Percentiles rank a stretch among this genome's conserved stretches.
Conservation (phyloP, 1,139 yeast species). For the Candida albicans region DNA sequence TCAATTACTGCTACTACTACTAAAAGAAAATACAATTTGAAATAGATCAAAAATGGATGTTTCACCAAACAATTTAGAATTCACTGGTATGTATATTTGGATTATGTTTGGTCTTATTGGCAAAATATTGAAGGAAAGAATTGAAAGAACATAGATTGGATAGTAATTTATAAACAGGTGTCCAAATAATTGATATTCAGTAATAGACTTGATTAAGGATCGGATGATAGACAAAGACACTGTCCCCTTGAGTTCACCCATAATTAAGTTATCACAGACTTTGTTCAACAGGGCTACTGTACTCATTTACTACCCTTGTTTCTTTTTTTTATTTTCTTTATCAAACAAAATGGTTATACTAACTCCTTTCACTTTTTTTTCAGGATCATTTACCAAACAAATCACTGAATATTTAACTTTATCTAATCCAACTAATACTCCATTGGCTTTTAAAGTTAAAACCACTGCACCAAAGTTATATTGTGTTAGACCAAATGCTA, state of each 20-base stretch:
- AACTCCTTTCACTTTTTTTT: slow-evolving; percentile 7
- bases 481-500: slow-evolving; percentile 95
- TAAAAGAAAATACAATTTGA: too few species aligned
- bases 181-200: too few species aligned
- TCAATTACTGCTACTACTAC: too few species aligned
- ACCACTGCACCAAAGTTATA: slow-evolving; percentile 97
- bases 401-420: slow-evolving; percentile 69
- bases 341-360: slow-evolving; percentile 1
- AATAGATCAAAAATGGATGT: slow-evolving; percentile 49
- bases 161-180: too few species aligned
- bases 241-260: too few species aligned
- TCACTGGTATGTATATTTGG: slow-evolving; percentile 70
- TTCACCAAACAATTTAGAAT: slow-evolving; percentile 61
- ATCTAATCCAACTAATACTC: slow-evolving; percentile 60
- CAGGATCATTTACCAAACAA: slow-evolving; percentile 71
- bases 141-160: background rate
- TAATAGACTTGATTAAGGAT: too few species aligned
- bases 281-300: too few species aligned
- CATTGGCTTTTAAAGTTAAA: slow-evolving; percentile 90
- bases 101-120: too few species aligned
- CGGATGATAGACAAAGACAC: too few species aligned
- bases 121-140: too few species aligned
- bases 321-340: background rate
- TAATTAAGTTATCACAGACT: too few species aligned
- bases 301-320: background rate